Percentiles rank a stretch among this genome's conserved stretches.
phyloP scores from a whole-genome alignment of 1,284 basidiomycete genomes.

The Cryptococcus jaspeensis region DNA sequence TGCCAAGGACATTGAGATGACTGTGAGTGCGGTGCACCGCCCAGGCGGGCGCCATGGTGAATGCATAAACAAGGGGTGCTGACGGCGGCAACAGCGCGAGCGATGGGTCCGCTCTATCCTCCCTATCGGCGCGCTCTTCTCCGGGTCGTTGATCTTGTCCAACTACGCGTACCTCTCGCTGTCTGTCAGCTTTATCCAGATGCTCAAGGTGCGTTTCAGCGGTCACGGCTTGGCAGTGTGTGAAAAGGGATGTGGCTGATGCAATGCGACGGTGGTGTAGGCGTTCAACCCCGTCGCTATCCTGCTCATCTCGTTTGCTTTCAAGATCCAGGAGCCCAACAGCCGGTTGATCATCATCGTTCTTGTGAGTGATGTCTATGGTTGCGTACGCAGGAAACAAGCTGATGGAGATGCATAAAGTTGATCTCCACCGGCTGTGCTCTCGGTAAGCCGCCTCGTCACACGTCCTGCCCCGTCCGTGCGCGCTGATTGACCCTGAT shows the following conservation, averaged over 20 bases:
- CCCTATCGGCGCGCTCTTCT: slow-evolving; percentile 90
- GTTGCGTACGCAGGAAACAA: neutral
- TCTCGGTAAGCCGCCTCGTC: slow-evolving; percentile 60
- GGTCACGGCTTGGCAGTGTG: no score
- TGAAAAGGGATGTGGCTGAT: neutral
- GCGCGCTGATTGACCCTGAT: neutral
- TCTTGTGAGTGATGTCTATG: slow-evolving; percentile 44
- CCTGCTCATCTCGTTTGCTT: slow-evolving; percentile 87
- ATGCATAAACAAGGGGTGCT: neutral
- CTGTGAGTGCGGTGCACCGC: slow-evolving; percentile 45
- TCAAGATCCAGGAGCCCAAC: slow-evolving; percentile 84
- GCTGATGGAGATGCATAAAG: slow-evolving; percentile 14
- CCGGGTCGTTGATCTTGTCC: slow-evolving; percentile 83
- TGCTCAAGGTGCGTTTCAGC: slow-evolving; percentile 74
- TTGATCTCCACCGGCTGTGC: slow-evolving; percentile 92
- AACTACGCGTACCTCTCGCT: slow-evolving; percentile 94
- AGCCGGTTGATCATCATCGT: slow-evolving; percentile 78
- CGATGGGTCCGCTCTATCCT: slow-evolving; percentile 85
- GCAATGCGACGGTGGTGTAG: no score
- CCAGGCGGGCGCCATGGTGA: neutral
- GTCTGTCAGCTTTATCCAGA: slow-evolving; percentile 91
- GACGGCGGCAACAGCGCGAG: slow-evolving; percentile 54
- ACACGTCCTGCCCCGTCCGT: neutral
- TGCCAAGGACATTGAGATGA: slow-evolving; percentile 80
- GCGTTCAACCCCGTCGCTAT: slow-evolving; percentile 97